These are phyloP conservation scores for Aspergillus candidus DNA, from an alignment of 2,329 filamentous ascomycete species.

Conservation along the genomic window DNA sequence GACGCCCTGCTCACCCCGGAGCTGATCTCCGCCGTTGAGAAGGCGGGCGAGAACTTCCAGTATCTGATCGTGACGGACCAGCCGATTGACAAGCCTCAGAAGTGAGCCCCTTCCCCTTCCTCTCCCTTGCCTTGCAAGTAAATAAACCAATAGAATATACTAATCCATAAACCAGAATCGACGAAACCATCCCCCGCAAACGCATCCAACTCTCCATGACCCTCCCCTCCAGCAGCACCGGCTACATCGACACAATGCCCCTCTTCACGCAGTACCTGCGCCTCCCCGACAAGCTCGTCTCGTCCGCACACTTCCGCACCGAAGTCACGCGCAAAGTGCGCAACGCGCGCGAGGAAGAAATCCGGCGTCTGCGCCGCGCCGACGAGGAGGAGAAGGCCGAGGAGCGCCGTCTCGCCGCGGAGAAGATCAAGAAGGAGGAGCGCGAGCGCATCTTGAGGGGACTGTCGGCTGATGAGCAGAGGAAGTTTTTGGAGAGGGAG, in stretches of 20 bases:
- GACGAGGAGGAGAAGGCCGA: slow-evolving; percentile 66
- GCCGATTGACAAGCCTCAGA: slow-evolving; percentile 76
- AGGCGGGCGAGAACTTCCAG: slow-evolving; percentile 75
- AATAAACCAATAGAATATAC: too few relatives aligned
- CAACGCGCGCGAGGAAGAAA: slow-evolving; percentile 70
- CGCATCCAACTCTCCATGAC: slow-evolving; percentile 71
- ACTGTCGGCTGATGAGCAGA: slow-evolving; percentile 75
- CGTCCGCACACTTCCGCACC: slow-evolving; percentile 74
- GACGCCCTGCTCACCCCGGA: slow-evolving; percentile 83
- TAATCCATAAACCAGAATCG: slow-evolving; percentile 51
- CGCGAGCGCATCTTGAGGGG: slow-evolving; percentile 73
- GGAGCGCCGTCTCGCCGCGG: slow-evolving; percentile 47
- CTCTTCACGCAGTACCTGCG: slow-evolving; percentile 78
- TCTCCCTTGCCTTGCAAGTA: too few relatives aligned
- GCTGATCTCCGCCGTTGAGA: slow-evolving; percentile 68
- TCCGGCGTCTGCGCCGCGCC: slow-evolving; percentile 70
- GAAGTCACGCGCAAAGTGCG: slow-evolving; percentile 84
- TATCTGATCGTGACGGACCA: slow-evolving; percentile 87
- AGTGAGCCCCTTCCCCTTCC: slow-evolving; percentile 58
- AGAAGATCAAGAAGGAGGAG: slow-evolving; percentile 78
- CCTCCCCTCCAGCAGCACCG: slow-evolving; percentile 56
- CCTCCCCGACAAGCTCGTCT: slow-evolving; percentile 74
- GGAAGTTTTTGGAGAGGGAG: slow-evolving; percentile 78
- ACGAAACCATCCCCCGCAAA: slow-evolving; percentile 80
- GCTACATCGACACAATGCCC: slow-evolving; percentile 62